Base-by-base conservation (phyloP, 768 basidiomycete genomes). In the Boletus sp. region DNA sequence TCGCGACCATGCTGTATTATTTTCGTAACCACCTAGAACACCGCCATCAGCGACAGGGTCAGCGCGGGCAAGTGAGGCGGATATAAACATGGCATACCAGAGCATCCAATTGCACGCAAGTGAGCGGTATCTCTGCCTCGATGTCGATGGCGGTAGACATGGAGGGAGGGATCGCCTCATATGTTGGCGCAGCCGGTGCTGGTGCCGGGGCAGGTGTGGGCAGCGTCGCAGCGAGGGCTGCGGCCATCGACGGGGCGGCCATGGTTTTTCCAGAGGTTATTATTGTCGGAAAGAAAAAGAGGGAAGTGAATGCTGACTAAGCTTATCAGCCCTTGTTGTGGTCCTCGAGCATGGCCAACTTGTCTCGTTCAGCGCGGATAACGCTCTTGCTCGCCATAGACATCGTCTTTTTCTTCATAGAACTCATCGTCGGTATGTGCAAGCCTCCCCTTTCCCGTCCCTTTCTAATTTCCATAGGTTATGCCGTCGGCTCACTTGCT, bases 61-160 rank as follows among this genome's bases (percentile, higher is more conserved):
- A 32, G 15, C 25, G 25, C 32, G 7, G 7, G 5, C 9, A 15
- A 17, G 44, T 40, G 47, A 32, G 35, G 38, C 39, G 48, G 54
- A 60, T 23, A 51, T 58, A 30, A 51, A 55, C 49, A 37, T 40
- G 32, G 63, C 88, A 69, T 70, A 94, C 94, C 79, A 96, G 73
- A 37, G 86, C 92, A 72, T 93, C 93, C 7, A 98, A 72, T 71
- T 93, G 90, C 14, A 97, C 90, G 54, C 72, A 76, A 42, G 80
- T 84, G 50, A 96, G 73, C 11, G 89, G 82, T 63, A 94, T 91
- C 61, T 90, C 87, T 41, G 87, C 93, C 75, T 97, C 94, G 60
- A 93, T 88, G 73, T 98, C 95, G 68, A 98, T 86, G 49, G 86
- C 87, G 69, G 90, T 93, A 42, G 93, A 83, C 89, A 96, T 92